Evolutionary conservation across 768 basidiomycete species (phyloP).

Genomic region (Zangia roseola): DNA sequence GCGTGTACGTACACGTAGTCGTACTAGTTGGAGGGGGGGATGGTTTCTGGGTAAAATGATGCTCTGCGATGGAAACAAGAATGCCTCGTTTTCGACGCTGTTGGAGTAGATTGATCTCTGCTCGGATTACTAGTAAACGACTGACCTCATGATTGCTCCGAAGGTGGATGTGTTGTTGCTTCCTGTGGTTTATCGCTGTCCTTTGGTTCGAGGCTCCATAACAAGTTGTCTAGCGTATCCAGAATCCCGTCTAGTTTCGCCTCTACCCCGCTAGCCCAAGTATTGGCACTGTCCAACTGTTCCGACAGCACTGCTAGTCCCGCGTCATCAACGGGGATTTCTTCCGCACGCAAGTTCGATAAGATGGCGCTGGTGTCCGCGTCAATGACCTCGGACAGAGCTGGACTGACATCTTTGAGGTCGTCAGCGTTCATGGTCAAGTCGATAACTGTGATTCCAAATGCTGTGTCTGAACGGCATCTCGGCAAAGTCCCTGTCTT

Average conservation of each 20-base stretch:
- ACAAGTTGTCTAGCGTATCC: slow-evolving; percentile 52
- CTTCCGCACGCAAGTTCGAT: slow-evolving; percentile 32
- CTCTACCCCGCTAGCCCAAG: slow-evolving; percentile 62
- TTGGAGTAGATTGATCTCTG: not conserved
- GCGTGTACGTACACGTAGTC: too few species aligned
- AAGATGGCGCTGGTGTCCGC: slow-evolving; percentile 39
- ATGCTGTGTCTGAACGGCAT: too few species aligned
- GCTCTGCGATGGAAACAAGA: too few species aligned
- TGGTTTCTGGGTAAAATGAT: too few species aligned
- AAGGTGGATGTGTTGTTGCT: not conserved
- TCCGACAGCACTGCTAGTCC: slow-evolving; percentile 52
- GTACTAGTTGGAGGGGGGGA: too few species aligned
- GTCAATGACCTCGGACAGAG: slow-evolving; percentile 6
- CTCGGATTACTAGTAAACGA: not conserved
- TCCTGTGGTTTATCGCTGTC: slow-evolving; percentile 1
- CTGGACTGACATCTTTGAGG: too few species aligned
- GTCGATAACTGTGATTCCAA: slow-evolving; percentile 13
- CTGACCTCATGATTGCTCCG: slow-evolving; percentile 17
- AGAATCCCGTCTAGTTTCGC: slow-evolving; percentile 59
- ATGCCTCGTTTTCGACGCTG: too few species aligned
- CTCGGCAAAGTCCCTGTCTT: slow-evolving; percentile 18
- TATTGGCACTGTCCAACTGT: slow-evolving; percentile 55
- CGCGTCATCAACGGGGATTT: slow-evolving; percentile 36
- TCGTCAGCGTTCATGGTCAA: slow-evolving; percentile 29
- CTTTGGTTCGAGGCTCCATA: slow-evolving; percentile 42